These are phyloP conservation scores for Daldinia loculata DNA, from an alignment of 495 filamentous ascomycete genomes.

Conservation along the genomic window DNA sequence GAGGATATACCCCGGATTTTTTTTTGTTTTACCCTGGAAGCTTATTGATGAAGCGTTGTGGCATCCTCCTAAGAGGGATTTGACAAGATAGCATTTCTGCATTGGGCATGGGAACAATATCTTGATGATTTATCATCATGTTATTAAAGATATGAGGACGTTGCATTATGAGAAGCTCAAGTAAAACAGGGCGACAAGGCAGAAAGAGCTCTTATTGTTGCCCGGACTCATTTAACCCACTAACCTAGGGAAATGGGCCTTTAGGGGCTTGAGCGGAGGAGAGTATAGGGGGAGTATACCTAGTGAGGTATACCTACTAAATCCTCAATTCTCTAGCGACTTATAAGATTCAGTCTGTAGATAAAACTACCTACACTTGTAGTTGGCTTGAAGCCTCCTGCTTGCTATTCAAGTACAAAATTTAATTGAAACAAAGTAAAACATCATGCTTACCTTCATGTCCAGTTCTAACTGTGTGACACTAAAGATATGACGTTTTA, in stretches of 20 bases:
- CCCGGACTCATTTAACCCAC: slow-evolving; percentile 1
- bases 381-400: slow-evolving; percentile 37
- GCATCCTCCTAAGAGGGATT: not conserved
- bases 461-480: not conserved
- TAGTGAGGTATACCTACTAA: not conserved
- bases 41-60: slow-evolving; percentile 12
- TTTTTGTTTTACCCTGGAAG: slow-evolving; percentile 7
- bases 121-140: slow-evolving; percentile 18
- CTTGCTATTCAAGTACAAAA: slow-evolving; percentile 26
- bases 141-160: slow-evolving; percentile 28
- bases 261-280: slow-evolving; percentile 17
- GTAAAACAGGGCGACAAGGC: not conserved
- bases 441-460: not conserved
- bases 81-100: slow-evolving; percentile 10
- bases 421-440: slow-evolving; percentile 39
- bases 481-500: not conserved
- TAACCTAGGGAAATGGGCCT: slow-evolving; percentile 5
- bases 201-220: not conserved
- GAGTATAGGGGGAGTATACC: not conserved
- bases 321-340: slow-evolving; percentile 14
- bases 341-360: slow-evolving; percentile 24
- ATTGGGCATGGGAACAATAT: slow-evolving; percentile 18
- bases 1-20: slow-evolving; percentile 42
- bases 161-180: slow-evolving; percentile 8
- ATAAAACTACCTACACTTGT: slow-evolving; percentile 32